Evolutionary conservation across 345 rosid species (phyloP).

Genomic region (Lumnitzera racemosa): DNA sequence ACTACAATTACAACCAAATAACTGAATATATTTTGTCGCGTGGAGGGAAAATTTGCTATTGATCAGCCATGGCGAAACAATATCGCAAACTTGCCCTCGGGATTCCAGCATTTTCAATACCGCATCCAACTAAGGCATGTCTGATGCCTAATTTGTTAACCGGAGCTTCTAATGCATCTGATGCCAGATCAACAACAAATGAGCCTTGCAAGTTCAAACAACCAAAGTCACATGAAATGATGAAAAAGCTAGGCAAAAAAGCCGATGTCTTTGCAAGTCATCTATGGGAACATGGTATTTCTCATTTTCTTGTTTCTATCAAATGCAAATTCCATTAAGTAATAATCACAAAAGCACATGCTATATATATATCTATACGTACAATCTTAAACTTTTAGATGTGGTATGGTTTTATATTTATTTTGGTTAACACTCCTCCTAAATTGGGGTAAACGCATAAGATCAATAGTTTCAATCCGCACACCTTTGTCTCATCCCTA

Average conservation of each 20-base stretch:
- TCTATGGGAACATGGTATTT: slow-evolving; percentile 15
- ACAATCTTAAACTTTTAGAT: not conserved
- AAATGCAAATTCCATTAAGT: not conserved
- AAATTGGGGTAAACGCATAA: too few species aligned
- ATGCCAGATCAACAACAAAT: not conserved
- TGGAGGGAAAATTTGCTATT: not conserved
- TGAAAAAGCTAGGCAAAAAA: slow-evolving; percentile 16
- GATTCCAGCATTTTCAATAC: slow-evolving; percentile 7
- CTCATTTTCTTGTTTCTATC: not conserved
- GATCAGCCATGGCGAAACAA: not conserved
- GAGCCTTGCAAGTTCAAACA: too few species aligned
- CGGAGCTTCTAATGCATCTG: not conserved
- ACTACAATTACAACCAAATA: too few species aligned
- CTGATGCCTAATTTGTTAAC: not conserved
- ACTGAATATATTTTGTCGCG: too few species aligned
- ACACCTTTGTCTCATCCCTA: too few species aligned
- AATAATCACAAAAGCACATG: too few species aligned
- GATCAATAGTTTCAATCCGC: too few species aligned
- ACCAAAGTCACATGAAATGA: slow-evolving; percentile 9
- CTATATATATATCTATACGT: too few species aligned
- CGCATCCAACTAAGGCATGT: not conserved
- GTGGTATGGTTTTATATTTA: too few species aligned
- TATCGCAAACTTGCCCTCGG: slow-evolving; percentile 8
- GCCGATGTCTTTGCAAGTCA: slow-evolving; percentile 16
- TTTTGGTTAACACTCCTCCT: too few species aligned